Evolutionary conservation across 805 yeast species (phyloP).

Genomic region (Metschnikowia baotianmanensis): DNA sequence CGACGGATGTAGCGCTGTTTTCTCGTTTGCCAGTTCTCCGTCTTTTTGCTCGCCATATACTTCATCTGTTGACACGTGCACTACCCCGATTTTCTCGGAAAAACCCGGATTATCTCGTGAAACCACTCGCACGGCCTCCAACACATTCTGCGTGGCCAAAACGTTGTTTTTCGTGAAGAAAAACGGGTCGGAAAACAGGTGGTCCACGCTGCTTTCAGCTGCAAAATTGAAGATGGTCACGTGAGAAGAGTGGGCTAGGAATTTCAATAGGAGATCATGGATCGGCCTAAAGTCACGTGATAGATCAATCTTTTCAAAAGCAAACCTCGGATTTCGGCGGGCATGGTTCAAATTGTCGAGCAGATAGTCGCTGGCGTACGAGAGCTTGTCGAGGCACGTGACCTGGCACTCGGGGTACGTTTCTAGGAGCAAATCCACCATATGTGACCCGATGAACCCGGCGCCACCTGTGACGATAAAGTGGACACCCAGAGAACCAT

Average conservation of each 20-base stretch:
- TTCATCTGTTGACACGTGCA: conserved; percentile 57
- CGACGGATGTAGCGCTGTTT: conserved; percentile 43
- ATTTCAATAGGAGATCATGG: no score
- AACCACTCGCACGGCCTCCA: conserved; percentile 38
- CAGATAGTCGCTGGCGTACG: conserved; percentile 41
- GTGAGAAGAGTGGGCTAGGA: no score
- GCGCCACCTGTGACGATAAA: conserved; percentile 55
- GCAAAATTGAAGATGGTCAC: conserved; percentile 47
- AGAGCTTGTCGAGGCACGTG: conserved; percentile 46
- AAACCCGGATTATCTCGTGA: conserved; percentile 20
- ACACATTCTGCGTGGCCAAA: conserved; percentile 44
- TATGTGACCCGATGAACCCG: conserved; percentile 55
- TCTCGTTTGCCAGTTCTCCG: conserved; percentile 30
- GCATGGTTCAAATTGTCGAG: conserved; percentile 22
- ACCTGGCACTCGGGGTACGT: conserved; percentile 31
- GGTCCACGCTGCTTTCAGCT: conserved; percentile 56
- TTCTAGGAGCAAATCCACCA: conserved; percentile 34
- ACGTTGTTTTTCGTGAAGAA: conserved; percentile 46
- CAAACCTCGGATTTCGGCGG: conserved; percentile 19
- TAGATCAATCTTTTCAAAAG: conserved; percentile 35
- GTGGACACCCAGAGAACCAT: not conserved
- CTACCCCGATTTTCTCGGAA: conserved; percentile 9
- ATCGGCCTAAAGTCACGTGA: no score
- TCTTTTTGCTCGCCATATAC: conserved; percentile 49
- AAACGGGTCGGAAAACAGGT: conserved; percentile 45